phyloP scores from a whole-genome alignment of 805 yeast species.

The Yarrowia osloensis region DNA sequence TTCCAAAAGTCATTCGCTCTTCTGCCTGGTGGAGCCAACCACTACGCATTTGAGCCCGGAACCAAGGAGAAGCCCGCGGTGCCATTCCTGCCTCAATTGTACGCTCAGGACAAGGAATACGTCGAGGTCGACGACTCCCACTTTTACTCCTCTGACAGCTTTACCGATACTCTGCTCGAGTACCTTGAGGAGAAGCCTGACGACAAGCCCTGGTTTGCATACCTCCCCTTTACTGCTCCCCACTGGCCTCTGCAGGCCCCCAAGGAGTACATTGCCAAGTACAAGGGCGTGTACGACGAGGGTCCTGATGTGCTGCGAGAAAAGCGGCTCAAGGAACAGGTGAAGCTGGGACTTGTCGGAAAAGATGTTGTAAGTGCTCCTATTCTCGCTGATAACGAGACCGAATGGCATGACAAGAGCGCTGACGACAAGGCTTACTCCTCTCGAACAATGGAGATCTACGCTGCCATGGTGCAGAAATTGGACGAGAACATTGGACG shows the following conservation, averaged over 20 bases:
- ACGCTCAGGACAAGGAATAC: constrained; percentile 45
- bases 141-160: constrained; percentile 50
- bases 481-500: constrained; percentile 56
- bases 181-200: constrained; percentile 39
- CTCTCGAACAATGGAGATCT: constrained; percentile 53
- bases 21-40: constrained; percentile 61
- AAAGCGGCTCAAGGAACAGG: constrained; percentile 47
- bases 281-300: constrained; percentile 50
- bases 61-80: constrained; percentile 38
- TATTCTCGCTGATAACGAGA: constrained; percentile 32
- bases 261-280: constrained; percentile 49
- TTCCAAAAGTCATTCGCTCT: constrained; percentile 54
- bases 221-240: constrained; percentile 60
- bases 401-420: constrained; percentile 49
- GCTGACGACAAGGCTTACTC: constrained; percentile 46
- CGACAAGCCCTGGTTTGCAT: constrained; percentile 54
- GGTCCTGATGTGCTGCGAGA: constrained; percentile 53
- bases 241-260: constrained; percentile 70
- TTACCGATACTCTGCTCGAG: constrained; percentile 49
- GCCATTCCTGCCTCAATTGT: constrained; percentile 46
- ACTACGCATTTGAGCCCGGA: constrained; percentile 49
- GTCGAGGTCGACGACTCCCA: constrained; percentile 43
- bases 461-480: constrained; percentile 63
- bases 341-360: constrained; percentile 50
- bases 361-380: constrained; percentile 46